Evolutionary conservation across 1,284 basidiomycete genomes (phyloP).

Genomic region (Porodaedalea pini): DNA sequence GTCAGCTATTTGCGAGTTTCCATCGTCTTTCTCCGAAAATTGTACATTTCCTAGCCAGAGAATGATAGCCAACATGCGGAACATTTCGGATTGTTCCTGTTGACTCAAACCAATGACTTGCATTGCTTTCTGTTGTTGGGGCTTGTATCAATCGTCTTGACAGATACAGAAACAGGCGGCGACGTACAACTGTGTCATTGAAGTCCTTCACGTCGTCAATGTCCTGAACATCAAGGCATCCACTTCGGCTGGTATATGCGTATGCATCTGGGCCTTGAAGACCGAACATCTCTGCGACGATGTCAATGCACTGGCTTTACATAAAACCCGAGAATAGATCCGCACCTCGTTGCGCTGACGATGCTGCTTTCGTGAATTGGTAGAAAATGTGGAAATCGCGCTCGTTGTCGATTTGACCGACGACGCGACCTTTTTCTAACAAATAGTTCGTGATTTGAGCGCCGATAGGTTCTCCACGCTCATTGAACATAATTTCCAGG

Average conservation of each 20-base stretch:
- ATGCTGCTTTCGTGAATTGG: slow-evolving; percentile 97
- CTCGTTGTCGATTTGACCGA: slow-evolving; percentile 95
- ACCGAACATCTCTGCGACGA: slow-evolving; percentile 81
- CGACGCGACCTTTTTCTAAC: slow-evolving; percentile 95
- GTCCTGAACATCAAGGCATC: slow-evolving; percentile 88
- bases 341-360: slow-evolving; percentile 80
- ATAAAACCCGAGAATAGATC: background rate
- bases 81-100: slow-evolving; percentile 89
- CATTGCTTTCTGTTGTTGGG: slow-evolving; percentile 77
- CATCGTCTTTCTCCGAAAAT: slow-evolving; percentile 86
- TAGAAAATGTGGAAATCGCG: slow-evolving; percentile 99
- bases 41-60: slow-evolving; percentile 97
- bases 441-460: slow-evolving; percentile 99
- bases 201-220: slow-evolving; percentile 92
- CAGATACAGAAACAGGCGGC: background rate
- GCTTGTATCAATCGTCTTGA: slow-evolving; percentile 25
- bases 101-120: slow-evolving; percentile 81
- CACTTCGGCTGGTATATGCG: slow-evolving; percentile 88
- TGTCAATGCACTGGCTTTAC: slow-evolving; percentile 17
- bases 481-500: slow-evolving; percentile 98
- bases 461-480: slow-evolving; percentile 89
- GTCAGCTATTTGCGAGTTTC: slow-evolving; percentile 82
- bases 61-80: slow-evolving; percentile 88
- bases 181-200: slow-evolving; percentile 76
- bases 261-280: slow-evolving; percentile 97